Evolutionary conservation across 2,329 filamentous ascomycete species (phyloP).

Genomic region (Aquanectria penicillioides): DNA sequence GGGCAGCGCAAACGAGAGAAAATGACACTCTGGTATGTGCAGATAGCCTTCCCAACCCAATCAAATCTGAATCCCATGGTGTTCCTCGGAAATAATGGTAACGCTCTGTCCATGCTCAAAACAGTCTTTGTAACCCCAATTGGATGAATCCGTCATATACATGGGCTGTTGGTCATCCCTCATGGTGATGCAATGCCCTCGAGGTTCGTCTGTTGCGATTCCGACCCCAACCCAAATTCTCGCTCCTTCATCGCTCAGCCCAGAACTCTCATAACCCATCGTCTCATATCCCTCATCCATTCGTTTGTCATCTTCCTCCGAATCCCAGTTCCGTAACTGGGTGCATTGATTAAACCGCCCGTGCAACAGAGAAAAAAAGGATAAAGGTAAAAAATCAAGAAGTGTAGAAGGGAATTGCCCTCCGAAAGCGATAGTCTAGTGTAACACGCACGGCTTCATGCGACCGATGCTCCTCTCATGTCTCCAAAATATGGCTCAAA

Average conservation of each 20-base stretch:
- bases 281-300: constrained; percentile 30
- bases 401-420: constrained; percentile 14
- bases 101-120: constrained; percentile 13
- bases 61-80: not conserved
- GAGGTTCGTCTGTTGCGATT: constrained; percentile 12
- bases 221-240: constrained; percentile 21
- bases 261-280: constrained; percentile 29
- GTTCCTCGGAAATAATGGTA: not conserved
- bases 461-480: constrained; percentile 27
- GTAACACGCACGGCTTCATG: constrained; percentile 32
- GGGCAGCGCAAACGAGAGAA: not conserved
- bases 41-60: not conserved
- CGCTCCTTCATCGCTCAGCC: constrained; percentile 14
- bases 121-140: constrained; percentile 13
- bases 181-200: constrained; percentile 2
- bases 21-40: constrained; percentile 5
- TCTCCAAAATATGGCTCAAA: constrained; percentile 31
- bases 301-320: constrained; percentile 8
- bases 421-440: constrained; percentile 35
- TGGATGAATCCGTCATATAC: constrained; percentile 11
- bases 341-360: constrained; percentile 33
- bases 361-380: constrained; percentile 20
- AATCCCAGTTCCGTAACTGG: not conserved
- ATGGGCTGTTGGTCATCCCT: constrained; percentile 5
- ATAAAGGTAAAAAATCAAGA: constrained; percentile 17